Percentiles rank a stretch among this genome's conserved stretches.
Conservation (phyloP, 257 asterid species). For the Vinca minor region DNA sequence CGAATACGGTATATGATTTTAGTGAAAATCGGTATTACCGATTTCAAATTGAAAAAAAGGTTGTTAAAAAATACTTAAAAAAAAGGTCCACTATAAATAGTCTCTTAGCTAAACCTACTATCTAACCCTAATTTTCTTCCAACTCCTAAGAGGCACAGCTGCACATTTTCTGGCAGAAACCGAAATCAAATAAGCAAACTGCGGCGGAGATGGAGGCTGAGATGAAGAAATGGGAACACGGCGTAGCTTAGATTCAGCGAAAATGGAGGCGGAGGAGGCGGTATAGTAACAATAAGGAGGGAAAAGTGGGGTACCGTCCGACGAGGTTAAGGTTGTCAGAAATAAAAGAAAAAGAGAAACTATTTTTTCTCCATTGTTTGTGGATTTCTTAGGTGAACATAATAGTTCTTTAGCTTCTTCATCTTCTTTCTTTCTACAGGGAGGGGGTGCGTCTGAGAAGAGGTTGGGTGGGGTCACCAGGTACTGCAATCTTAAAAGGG, state of each 20-base stretch:
- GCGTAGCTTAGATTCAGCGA: slow-evolving; percentile 66
- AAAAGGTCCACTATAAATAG: no score
- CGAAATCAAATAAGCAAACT: slow-evolving; percentile 69
- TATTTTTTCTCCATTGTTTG: slow-evolving; percentile 60
- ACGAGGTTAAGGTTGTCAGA: slow-evolving; percentile 58
- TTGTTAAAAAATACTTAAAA: no score
- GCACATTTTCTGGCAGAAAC: slow-evolving; percentile 87
- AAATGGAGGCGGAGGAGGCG: slow-evolving; percentile 43
- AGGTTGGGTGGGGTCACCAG: no score
- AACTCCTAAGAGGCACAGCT: no score
- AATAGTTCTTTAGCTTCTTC: slow-evolving; percentile 84
- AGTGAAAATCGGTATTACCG: no score
- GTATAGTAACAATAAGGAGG: slow-evolving; percentile 63
- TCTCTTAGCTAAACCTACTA: no score
- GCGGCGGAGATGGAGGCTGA: slow-evolving; percentile 64
- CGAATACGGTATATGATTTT: no score
- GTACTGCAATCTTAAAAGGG: no score
- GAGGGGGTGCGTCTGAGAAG: no score
- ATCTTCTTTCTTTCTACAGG: slow-evolving; percentile 25
- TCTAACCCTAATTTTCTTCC: no score
- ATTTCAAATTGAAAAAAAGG: no score
- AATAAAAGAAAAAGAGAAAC: slow-evolving; percentile 58
- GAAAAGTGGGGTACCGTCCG: slow-evolving; percentile 75
- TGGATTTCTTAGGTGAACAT: slow-evolving; percentile 58
- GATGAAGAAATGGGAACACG: slow-evolving; percentile 46